Percentiles rank a stretch among this genome's conserved stretches.
Evolutionary conservation across 1,284 basidiomycete genomes (phyloP).

Genomic region (Crepidotus sp.): DNA sequence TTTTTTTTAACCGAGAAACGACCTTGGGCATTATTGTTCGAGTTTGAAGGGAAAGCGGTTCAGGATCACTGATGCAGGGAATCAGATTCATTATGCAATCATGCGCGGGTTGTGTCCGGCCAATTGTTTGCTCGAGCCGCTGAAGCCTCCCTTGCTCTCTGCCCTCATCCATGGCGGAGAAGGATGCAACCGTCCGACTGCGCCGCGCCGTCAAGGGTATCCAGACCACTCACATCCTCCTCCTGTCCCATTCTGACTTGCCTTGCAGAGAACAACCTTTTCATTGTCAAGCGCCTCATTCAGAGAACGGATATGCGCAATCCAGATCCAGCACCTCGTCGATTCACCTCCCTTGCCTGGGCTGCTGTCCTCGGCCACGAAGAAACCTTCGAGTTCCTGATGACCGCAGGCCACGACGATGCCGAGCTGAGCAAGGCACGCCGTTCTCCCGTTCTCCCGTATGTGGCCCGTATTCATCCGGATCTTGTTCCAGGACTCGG

Average conservation of each 20-base stretch:
- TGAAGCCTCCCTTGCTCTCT: conserved; percentile 17
- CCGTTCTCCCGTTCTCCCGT: neutral
- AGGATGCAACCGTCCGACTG: conserved; percentile 65
- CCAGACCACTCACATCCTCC: conserved; percentile 22
- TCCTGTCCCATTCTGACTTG: conserved; percentile 18
- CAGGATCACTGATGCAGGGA: too few species aligned
- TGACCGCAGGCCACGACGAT: conserved; percentile 81
- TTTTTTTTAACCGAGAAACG: conserved; percentile 52
- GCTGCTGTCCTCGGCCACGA: conserved; percentile 77
- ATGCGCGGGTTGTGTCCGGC: neutral
- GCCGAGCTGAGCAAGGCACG: conserved; percentile 80
- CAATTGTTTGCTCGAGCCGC: conserved; percentile 12
- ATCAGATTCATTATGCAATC: too few species aligned
- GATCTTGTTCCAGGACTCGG: conserved; percentile 55
- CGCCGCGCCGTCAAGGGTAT: conserved; percentile 75
- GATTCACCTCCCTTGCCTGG: conserved; percentile 84
- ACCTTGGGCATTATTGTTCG: conserved; percentile 61
- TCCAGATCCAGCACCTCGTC: conserved; percentile 63
- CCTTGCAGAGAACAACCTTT: conserved; percentile 78
- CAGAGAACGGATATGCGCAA: conserved; percentile 82
- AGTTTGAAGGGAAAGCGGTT: neutral
- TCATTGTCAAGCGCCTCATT: conserved; percentile 76
- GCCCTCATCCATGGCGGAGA: conserved; percentile 58
- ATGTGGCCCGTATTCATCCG: conserved; percentile 12
- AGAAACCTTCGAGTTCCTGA: conserved; percentile 84